Evolutionary conservation across 225 moss, liverwort and hornwort genomes (phyloP), one percentile per base, ranked within the genome.

Genomic region (Polytrichum formosum): DNA sequence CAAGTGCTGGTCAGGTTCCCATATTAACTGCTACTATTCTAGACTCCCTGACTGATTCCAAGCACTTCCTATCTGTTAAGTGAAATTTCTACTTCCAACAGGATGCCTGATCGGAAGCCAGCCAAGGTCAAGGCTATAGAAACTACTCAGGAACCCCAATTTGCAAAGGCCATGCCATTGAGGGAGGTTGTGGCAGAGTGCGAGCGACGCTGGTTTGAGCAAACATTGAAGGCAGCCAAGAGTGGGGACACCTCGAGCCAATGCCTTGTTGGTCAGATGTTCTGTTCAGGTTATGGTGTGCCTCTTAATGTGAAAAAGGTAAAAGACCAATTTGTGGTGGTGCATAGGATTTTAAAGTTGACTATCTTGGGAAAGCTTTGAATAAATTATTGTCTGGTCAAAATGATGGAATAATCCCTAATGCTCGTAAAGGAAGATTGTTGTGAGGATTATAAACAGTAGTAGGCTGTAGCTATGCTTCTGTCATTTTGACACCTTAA

Each of bases 231-330:
- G 79, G 88, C 91, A 28, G 94, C 98, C 28, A 85, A 87, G 73
- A 84, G 62, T 60, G 94, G 98, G 2, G 98, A 98, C 74, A 82
- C 82, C 59, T 78, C 85, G 8, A 94, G 92, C 82, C 92, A 94
- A 76, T 82, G 76, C 72, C 83, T 98, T 28, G 98, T 98, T 26
- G 98, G 98, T n/a, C 94, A 98, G 77, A 94, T 98, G 94, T 94
- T 90, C 66, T 98, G 90, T 68, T 87, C 91, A 21, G 98, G 98
- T 55, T 94, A 98, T 68, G 94, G 94, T 28, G 92, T 93, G 68
- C 64, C 92, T 70, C 78, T 77, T 61, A 94, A 94, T 63, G 55
- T 83, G n/a, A 92, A 89, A 71, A 88, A 94, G 91, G 98, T 98
- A 75, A 46, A 16, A 46, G 13, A 46, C 46, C 46, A 16, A 35